A percentile compares a stretch with the other conserved stretches of the same genome.
Conservation (phyloP, 1,284 basidiomycete genomes). For the Ganoderma leucocontextum region DNA sequence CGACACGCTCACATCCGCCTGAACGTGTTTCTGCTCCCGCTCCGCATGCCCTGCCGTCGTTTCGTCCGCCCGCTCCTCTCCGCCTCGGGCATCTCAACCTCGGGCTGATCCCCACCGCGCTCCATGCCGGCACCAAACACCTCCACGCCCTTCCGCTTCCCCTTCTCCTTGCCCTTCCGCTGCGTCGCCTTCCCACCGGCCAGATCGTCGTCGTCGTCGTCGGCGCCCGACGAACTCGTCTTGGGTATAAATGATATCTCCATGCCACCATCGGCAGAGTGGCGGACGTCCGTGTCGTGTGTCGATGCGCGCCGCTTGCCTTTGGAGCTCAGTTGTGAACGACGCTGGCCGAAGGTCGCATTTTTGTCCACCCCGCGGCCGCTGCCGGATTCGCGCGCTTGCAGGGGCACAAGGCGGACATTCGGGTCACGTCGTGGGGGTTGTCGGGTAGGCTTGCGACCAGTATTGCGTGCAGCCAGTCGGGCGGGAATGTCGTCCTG, state of each 20-base stretch:
- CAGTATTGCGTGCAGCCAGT: slow-evolving; percentile 35
- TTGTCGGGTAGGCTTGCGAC: slow-evolving; percentile 22
- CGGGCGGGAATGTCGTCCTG: slow-evolving; percentile 41
- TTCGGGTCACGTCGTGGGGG: slow-evolving; percentile 49
- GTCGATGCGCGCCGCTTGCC: slow-evolving; percentile 29
- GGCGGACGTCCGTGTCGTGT: slow-evolving; percentile 27
- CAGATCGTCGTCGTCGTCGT: slow-evolving; percentile 43
- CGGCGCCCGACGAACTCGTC: slow-evolving; percentile 40
- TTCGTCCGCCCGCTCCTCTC: slow-evolving; percentile 76
- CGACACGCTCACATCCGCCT: slow-evolving; percentile 46
- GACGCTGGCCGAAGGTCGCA: slow-evolving; percentile 76
- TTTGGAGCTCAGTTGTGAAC: slow-evolving; percentile 42
- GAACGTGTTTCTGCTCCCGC: slow-evolving; percentile 89
- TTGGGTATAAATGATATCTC: slow-evolving; percentile 75
- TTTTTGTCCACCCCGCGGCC: slow-evolving; percentile 51
- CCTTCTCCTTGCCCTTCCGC: slow-evolving; percentile 39
- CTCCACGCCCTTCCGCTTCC: slow-evolving; percentile 71
- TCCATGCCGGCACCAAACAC: slow-evolving; percentile 88
- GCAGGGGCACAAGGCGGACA: slow-evolving; percentile 70
- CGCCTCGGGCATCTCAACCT: slow-evolving; percentile 58
- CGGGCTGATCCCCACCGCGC: slow-evolving; percentile 66
- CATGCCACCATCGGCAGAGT: slow-evolving; percentile 59
- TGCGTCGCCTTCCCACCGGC: slow-evolving; percentile 41
- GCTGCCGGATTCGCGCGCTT: slow-evolving; percentile 50
- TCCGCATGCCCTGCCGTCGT: slow-evolving; percentile 76